phyloP scores from a whole-genome alignment of 2,329 filamentous ascomycete genomes.

The Pseudocercospora eumusae region DNA sequence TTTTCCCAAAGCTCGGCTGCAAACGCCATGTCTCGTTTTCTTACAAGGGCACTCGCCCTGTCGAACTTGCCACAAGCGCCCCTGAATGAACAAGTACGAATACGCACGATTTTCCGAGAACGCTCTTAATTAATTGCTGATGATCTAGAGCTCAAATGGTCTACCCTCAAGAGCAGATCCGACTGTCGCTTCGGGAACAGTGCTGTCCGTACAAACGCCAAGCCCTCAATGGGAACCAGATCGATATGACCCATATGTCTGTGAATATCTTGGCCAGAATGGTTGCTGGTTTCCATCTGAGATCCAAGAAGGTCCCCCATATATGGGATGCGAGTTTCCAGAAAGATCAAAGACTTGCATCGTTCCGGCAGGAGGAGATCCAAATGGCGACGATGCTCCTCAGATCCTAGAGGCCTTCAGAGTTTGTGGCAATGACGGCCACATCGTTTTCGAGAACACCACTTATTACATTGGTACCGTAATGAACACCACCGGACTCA shows the following conservation, averaged over 20 bases:
- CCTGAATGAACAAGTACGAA: neutral
- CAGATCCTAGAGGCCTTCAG: slow-evolving; percentile 55
- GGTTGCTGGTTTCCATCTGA: slow-evolving; percentile 32
- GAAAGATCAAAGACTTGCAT: slow-evolving; percentile 22
- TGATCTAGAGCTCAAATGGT: neutral
- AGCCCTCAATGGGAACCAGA: slow-evolving; percentile 18
- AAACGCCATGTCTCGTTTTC: neutral
- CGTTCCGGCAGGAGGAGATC: slow-evolving; percentile 25
- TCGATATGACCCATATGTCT: slow-evolving; percentile 32
- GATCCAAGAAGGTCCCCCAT: slow-evolving; percentile 27
- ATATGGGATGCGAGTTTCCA: slow-evolving; percentile 14
- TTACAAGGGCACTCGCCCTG: neutral
- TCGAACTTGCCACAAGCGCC: neutral
- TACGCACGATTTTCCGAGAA: too few relatives aligned
- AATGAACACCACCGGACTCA: slow-evolving; percentile 53
- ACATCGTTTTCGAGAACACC: slow-evolving; percentile 20
- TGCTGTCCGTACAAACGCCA: neutral
- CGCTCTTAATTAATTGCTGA: neutral
- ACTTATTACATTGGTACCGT: slow-evolving; percentile 45
- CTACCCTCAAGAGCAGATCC: neutral
- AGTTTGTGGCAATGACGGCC: slow-evolving; percentile 48
- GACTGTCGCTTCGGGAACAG: neutral
- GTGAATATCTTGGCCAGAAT: slow-evolving; percentile 32
- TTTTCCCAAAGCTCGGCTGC: neutral
- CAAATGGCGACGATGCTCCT: slow-evolving; percentile 51